These are phyloP conservation scores for Yarrowia galli DNA, from an alignment of 1,139 yeast genomes.

Conservation along the genomic window DNA sequence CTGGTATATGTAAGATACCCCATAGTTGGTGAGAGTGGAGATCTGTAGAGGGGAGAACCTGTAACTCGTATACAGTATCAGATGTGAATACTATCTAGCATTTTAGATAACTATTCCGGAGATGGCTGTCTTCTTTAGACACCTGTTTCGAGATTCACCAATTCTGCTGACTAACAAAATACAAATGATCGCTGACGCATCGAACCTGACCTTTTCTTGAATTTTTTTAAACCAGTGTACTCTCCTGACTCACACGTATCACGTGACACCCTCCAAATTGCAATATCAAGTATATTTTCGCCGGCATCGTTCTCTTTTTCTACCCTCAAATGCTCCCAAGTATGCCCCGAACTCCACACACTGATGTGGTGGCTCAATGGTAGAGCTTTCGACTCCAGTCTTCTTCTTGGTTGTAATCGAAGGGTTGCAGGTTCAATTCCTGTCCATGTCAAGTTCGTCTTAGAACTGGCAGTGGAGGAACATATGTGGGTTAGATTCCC, in stretches of 20 bases:
- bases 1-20: background rate
- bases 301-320: background rate
- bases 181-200: background rate
- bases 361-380: conserved; percentile 91
- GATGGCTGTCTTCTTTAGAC: no score
- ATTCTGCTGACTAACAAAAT: background rate
- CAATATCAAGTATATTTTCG: background rate
- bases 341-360: background rate
- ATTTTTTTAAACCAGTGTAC: no score
- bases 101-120: no score
- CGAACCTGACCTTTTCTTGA: background rate
- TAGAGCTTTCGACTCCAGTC: conserved; percentile 88
- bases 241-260: background rate
- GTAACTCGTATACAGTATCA: no score
- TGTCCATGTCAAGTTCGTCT: conserved; percentile 62
- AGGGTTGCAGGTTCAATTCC: conserved; percentile 81
- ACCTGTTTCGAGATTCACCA: no score
- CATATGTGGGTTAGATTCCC: conserved; percentile 35
- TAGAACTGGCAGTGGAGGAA: conserved; percentile 34
- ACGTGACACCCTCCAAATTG: background rate
- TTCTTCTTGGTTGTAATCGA: conserved; percentile 59
- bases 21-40: no score
- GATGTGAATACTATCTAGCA: no score
- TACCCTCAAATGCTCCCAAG: background rate
- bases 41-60: no score